These are phyloP conservation scores for Auriculariales sp. DNA, from an alignment of 768 basidiomycete species.

Conservation along the genomic window DNA sequence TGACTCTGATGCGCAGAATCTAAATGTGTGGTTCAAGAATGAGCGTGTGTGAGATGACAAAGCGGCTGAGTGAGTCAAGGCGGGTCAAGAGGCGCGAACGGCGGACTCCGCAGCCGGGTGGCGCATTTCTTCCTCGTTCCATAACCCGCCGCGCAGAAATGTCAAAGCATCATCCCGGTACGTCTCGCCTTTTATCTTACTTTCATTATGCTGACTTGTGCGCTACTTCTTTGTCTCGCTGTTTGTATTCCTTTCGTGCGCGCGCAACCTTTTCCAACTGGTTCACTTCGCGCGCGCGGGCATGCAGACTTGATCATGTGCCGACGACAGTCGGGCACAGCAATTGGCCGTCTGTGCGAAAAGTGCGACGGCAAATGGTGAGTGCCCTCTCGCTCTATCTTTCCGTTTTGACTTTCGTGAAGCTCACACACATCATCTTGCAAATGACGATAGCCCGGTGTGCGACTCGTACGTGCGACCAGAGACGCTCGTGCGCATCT, in stretches of 20 bases:
- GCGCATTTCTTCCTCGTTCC: too few species aligned
- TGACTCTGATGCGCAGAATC: too few species aligned
- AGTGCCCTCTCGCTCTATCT: conserved; percentile 12
- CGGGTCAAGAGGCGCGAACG: too few species aligned
- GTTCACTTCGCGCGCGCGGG: not conserved
- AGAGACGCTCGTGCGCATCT: conserved; percentile 93
- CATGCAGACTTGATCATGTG: conserved; percentile 90
- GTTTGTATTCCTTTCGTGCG: too few species aligned
- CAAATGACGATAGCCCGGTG: conserved; percentile 50
- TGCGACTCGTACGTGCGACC: conserved; percentile 99
- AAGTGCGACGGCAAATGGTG: conserved; percentile 99
- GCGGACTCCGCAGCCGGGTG: too few species aligned
- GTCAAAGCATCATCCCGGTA: conserved; percentile 89
- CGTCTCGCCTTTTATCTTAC: conserved; percentile 5
- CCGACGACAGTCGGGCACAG: conserved; percentile 92
- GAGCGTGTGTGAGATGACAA: too few species aligned
- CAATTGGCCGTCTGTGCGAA: conserved; percentile 95
- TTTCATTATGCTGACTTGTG: too few species aligned
- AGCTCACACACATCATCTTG: not conserved
- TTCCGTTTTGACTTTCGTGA: too few species aligned
- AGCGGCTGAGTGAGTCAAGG: too few species aligned
- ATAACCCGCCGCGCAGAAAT: too few species aligned
- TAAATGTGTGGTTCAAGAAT: too few species aligned
- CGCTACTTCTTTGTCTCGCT: too few species aligned
- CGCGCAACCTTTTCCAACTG: not conserved